phyloP scores from a whole-genome alignment of 345 rosid genomes.

The Citropsis articulata region DNA sequence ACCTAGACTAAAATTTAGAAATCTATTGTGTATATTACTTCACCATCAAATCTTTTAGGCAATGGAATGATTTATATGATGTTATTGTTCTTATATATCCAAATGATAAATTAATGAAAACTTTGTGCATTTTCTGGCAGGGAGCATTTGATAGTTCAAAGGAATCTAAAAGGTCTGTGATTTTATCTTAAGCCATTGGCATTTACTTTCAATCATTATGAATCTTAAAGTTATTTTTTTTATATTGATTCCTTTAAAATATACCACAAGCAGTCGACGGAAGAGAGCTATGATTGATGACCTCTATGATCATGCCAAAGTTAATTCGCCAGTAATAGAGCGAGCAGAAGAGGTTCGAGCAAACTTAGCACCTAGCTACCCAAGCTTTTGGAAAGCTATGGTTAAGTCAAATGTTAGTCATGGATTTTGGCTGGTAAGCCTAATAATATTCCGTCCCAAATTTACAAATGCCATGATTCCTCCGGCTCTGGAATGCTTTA shows the following conservation, averaged over 20 bases:
- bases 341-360: conserved; percentile 40
- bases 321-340: conserved; percentile 29
- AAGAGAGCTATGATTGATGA: conserved; percentile 34
- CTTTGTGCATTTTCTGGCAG: conserved; percentile 24
- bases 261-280: conserved; percentile 20
- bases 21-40: not conserved
- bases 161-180: conserved; percentile 33
- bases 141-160: conserved; percentile 21
- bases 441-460: conserved; percentile 12
- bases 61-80: not conserved
- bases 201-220: not conserved
- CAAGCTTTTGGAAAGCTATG: conserved; percentile 43
- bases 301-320: conserved; percentile 17
- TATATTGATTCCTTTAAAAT: not conserved
- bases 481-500: not conserved
- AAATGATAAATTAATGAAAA: not conserved
- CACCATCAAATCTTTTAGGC: not conserved
- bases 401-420: conserved; percentile 41
- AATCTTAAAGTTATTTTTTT: not conserved
- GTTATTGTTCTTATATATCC: not conserved
- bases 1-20: not conserved
- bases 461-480: conserved; percentile 5
- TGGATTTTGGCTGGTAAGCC: conserved; percentile 47
- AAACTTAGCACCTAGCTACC: conserved; percentile 26
- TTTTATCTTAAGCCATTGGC: not conserved